Conservation (phyloP, 2,329 filamentous ascomycete genomes). For the Cladosporium sp. region DNA sequence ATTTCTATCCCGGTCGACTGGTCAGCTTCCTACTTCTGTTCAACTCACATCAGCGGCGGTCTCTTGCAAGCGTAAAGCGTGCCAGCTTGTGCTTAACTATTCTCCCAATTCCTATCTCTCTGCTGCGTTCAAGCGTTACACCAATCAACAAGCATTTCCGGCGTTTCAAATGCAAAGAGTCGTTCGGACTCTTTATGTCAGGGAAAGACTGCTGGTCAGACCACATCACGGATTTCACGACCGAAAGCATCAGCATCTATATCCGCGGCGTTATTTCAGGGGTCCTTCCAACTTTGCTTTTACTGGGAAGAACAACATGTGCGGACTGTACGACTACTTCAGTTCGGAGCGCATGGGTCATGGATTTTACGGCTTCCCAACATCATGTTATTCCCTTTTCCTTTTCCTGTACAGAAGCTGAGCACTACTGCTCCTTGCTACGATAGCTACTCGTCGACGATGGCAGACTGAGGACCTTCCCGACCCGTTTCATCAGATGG, state of each 20-base stretch:
- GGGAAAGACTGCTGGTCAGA: neutral
- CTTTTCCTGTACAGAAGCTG: neutral
- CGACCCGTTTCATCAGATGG: too few relatives aligned
- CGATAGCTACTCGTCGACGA: too few relatives aligned
- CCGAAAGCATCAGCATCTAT: neutral
- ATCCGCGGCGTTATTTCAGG: neutral
- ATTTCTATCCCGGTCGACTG: too few relatives aligned
- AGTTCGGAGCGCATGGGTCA: neutral
- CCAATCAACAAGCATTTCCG: neutral
- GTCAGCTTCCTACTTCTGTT: neutral
- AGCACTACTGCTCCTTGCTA: neutral
- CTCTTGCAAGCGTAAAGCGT: neutral
- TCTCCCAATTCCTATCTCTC: neutral
- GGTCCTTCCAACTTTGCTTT: neutral
- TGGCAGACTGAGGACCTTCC: too few relatives aligned
- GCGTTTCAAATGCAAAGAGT: neutral
- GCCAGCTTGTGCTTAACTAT: too few relatives aligned
- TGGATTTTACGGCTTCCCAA: neutral
- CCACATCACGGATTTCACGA: neutral
- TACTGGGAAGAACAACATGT: neutral
- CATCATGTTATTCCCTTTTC: neutral
- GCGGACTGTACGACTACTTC: neutral
- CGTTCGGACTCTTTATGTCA: neutral
- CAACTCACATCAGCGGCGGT: neutral
- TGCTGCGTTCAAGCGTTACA: constrained; percentile 11